Evolutionary conservation across 306 rosid species (phyloP).

Genomic region (Elaeagnus macrophylla): DNA sequence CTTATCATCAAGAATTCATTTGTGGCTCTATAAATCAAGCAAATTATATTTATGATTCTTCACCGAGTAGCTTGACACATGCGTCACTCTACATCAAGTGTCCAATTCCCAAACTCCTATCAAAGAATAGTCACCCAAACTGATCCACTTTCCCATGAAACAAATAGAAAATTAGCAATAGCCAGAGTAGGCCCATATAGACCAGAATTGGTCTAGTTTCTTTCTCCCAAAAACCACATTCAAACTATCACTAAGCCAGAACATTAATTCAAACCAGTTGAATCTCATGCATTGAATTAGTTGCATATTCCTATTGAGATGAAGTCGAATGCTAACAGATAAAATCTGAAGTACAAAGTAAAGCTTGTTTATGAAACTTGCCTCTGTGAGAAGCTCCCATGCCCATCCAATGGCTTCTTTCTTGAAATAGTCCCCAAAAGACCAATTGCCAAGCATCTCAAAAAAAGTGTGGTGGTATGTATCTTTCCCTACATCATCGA

Average conservation of each 20-base stretch:
- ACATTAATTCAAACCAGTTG: neutral
- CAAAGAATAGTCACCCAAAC: neutral
- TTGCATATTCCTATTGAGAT: neutral
- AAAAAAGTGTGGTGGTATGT: constrained; percentile 97
- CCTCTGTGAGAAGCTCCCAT: constrained; percentile 87
- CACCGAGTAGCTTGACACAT: neutral
- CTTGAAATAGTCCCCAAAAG: constrained; percentile 92
- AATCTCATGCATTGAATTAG: neutral
- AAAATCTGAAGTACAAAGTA: neutral
- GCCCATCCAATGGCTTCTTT: constrained; percentile 82
- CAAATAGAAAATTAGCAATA: neutral
- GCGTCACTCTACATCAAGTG: neutral
- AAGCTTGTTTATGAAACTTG: constrained; percentile 17
- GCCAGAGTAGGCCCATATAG: neutral
- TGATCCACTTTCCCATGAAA: neutral
- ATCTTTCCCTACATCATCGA: constrained; percentile 95
- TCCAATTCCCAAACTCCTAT: no score
- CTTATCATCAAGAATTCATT: no score
- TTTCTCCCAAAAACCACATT: neutral
- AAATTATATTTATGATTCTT: no score
- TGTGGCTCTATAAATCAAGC: no score
- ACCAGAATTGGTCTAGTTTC: neutral
- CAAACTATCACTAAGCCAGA: neutral
- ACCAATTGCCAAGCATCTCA: constrained; percentile 99
- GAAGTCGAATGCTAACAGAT: neutral